These are phyloP conservation scores for Tolypocladium album DNA, from an alignment of 2,329 filamentous ascomycete species.

Conservation along the genomic window DNA sequence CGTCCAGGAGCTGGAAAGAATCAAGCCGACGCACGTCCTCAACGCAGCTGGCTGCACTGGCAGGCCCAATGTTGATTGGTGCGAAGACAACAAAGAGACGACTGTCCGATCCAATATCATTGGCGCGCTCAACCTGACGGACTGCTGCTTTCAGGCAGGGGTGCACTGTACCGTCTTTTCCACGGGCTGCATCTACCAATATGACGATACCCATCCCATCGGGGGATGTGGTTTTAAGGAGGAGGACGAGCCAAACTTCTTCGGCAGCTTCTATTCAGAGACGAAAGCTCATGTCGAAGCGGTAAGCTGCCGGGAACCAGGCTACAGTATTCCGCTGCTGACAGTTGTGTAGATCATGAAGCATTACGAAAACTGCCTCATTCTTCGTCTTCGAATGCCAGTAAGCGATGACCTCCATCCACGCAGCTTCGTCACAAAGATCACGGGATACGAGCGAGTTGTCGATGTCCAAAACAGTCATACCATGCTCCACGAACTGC, in stretches of 20 bases:
- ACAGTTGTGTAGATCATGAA: slow-evolving; percentile 40
- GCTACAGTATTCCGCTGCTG: not conserved
- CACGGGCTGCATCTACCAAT: slow-evolving; percentile 58
- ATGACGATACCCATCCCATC: slow-evolving; percentile 49
- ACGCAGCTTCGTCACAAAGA: slow-evolving; percentile 61
- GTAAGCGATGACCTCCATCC: slow-evolving; percentile 56
- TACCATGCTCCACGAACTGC: slow-evolving; percentile 53
- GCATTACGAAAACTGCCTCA: slow-evolving; percentile 48
- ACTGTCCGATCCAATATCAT: slow-evolving; percentile 59
- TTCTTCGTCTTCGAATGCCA: slow-evolving; percentile 59
- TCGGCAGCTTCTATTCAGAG: slow-evolving; percentile 56
- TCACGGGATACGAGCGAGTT: slow-evolving; percentile 51
- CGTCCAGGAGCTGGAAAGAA: slow-evolving; percentile 40
- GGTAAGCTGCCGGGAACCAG: slow-evolving; percentile 2
- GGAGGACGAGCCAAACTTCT: slow-evolving; percentile 53
- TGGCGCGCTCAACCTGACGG: slow-evolving; percentile 51
- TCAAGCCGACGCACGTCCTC: slow-evolving; percentile 56
- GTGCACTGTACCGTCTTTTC: slow-evolving; percentile 57
- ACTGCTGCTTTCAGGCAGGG: slow-evolving; percentile 45
- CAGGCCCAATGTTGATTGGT: slow-evolving; percentile 60
- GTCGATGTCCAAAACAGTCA: slow-evolving; percentile 61
- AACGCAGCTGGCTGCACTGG: slow-evolving; percentile 58
- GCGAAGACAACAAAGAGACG: slow-evolving; percentile 57
- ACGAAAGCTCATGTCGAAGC: slow-evolving; percentile 55
- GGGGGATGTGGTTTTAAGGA: slow-evolving; percentile 50